These are phyloP conservation scores for Ophiostoma sp. DNA, from an alignment of 2,329 filamentous ascomycete genomes.

Conservation along the genomic window DNA sequence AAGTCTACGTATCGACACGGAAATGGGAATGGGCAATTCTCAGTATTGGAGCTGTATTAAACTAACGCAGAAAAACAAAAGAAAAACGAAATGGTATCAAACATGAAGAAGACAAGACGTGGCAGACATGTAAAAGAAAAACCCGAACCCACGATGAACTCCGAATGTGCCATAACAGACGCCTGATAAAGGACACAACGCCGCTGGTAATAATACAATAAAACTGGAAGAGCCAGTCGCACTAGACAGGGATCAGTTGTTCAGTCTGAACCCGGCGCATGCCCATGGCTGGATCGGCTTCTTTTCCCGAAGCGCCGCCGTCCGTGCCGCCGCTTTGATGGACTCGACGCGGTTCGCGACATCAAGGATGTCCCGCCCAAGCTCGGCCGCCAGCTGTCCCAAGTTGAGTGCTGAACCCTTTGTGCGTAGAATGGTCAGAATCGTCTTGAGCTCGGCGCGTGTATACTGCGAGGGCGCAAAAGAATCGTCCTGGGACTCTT, in stretches of 20 bases:
- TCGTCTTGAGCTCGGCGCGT: slow-evolving; percentile 12
- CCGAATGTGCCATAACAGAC: neutral
- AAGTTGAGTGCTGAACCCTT: slow-evolving; percentile 15
- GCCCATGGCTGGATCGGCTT: slow-evolving; percentile 22
- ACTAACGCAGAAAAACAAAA: neutral
- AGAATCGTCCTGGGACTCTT: neutral
- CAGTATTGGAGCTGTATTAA: neutral
- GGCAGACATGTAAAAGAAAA: neutral
- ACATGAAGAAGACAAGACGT: neutral
- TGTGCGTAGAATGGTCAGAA: slow-evolving; percentile 17
- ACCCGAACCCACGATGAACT: neutral
- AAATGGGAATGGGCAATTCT: too few species aligned
- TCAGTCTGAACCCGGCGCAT: slow-evolving; percentile 11
- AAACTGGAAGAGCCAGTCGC: neutral
- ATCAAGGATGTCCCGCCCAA: slow-evolving; percentile 20
- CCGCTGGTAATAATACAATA: neutral
- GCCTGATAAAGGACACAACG: neutral
- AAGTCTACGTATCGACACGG: too few species aligned
- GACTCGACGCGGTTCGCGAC: slow-evolving; percentile 21
- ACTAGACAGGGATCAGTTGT: neutral
- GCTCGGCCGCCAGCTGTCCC: slow-evolving; percentile 18
- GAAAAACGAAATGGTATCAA: neutral
- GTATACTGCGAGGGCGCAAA: neutral
- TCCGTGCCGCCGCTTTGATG: slow-evolving; percentile 22
- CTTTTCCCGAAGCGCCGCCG: neutral